phyloP scores from a whole-genome alignment of 768 basidiomycete genomes.

The Lentinula boryana region DNA sequence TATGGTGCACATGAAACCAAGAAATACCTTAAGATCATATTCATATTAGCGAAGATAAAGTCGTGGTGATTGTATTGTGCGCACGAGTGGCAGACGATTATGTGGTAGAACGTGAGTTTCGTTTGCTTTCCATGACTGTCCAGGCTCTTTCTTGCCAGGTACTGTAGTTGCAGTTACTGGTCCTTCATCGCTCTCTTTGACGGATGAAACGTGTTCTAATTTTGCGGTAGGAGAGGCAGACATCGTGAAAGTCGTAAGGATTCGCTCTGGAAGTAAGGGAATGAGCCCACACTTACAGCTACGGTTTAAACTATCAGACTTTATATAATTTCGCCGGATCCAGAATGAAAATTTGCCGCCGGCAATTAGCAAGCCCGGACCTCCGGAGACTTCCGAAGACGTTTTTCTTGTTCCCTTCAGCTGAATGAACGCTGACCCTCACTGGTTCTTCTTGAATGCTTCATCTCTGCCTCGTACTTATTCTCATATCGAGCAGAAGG shows the following conservation, averaged over 20 bases:
- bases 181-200: neutral
- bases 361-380: neutral
- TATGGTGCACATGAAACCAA: conserved; percentile 22
- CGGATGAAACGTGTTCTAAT: neutral
- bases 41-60: neutral
- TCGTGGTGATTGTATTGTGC: conserved; percentile 11
- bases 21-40: conserved; percentile 14
- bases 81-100: conserved; percentile 42
- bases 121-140: conserved; percentile 50
- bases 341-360: neutral
- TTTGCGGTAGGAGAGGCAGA: neutral
- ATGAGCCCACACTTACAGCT: neutral
- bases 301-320: too few species aligned
- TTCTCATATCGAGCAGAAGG: too few species aligned
- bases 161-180: neutral
- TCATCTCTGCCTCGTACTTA: too few species aligned
- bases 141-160: conserved; percentile 25
- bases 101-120: conserved; percentile 55
- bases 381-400: neutral
- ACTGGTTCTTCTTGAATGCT: too few species aligned
- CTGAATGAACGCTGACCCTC: too few species aligned
- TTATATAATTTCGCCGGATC: neutral
- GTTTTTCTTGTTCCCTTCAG: neutral
- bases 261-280: neutral
- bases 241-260: conserved; percentile 4